Evolutionary conservation across 371 early-diverging fungal species (phyloP), one percentile per base, ranked within the genome.

Genomic region (Mucor irregularis): DNA sequence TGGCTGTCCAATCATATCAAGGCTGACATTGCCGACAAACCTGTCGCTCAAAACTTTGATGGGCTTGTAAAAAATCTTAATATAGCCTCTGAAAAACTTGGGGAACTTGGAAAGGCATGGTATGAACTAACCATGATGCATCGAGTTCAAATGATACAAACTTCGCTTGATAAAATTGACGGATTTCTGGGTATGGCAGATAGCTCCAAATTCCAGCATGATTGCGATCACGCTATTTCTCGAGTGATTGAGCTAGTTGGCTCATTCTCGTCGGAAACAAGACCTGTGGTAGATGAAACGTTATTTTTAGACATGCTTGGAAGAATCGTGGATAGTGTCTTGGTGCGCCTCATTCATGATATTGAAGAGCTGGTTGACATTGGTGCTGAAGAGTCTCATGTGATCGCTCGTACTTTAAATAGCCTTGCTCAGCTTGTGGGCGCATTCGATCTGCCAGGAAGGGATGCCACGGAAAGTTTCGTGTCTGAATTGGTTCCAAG

Each of bases 331-430:
- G 76, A 82, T 55, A 68, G 64, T 46, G 60, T 76, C 11, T 48
- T 83, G 10, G 49, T 47, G 24, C 56, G 73, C 14, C 55, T 87
- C n/a, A 81, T 81, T 29, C 54, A 53, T 14, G 85, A 88, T 49
- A 62, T 88, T 26, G 78, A 81, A 29, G 61, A 66, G 5, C 51
- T 87, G 26, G 50, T 62, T 40, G 91, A 90, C 50, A 90, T 90
- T 56, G 85, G 84, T 1, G 88, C 82, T 4, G 80, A 85, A 26
- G 91, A 89, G 52, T 86, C 87, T 0, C 83, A 81, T 44, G 61
- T 75, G 26, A 80, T 90, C 17, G 81, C 85, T 7, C 56, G 62
- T 4, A 61, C 71, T 1, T 69, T 82, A 30, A 76, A 77, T 30
- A 69, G 81, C n/a, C 22, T 85, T 29, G 69, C 76, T 43, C 78